phyloP scores from a whole-genome alignment of 768 basidiomycete species.

The Rhizopogon salebrosus region DNA sequence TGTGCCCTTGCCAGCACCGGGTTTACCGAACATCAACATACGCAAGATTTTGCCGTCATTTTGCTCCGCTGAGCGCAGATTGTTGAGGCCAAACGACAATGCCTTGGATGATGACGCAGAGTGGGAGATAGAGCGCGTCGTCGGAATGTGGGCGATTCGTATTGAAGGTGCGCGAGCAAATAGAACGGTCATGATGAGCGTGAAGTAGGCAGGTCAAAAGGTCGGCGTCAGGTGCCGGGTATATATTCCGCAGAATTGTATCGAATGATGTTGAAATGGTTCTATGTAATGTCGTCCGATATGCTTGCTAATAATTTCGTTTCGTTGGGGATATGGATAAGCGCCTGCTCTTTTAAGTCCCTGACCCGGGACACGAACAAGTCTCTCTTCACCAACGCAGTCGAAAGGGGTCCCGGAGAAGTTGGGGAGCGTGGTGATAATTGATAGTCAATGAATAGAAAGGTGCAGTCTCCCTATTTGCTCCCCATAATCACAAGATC shows the following conservation, averaged over 20 bases:
- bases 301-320: background rate
- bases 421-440: background rate
- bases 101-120: conserved; percentile 34
- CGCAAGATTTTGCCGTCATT: conserved; percentile 29
- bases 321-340: conserved; percentile 5
- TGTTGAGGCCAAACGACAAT: conserved; percentile 47
- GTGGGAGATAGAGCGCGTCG: conserved; percentile 22
- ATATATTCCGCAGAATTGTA: conserved; percentile 13
- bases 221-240: conserved; percentile 3
- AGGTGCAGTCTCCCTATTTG: too few relatives aligned
- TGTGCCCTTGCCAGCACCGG: conserved; percentile 82
- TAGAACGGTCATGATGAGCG: conserved; percentile 12
- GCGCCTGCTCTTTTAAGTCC: background rate
- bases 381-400: background rate
- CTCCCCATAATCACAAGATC: too few relatives aligned
- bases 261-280: conserved; percentile 10
- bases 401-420: background rate
- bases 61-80: conserved; percentile 22
- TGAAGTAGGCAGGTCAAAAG: background rate
- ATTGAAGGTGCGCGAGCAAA: conserved; percentile 9
- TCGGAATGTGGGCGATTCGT: conserved; percentile 8
- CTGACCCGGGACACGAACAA: background rate
- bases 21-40: conserved; percentile 57
- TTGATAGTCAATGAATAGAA: background rate
- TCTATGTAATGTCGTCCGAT: conserved; percentile 6